These are phyloP conservation scores for Orbilia oligospora DNA, from an alignment of 2,329 filamentous ascomycete species.

Conservation along the genomic window DNA sequence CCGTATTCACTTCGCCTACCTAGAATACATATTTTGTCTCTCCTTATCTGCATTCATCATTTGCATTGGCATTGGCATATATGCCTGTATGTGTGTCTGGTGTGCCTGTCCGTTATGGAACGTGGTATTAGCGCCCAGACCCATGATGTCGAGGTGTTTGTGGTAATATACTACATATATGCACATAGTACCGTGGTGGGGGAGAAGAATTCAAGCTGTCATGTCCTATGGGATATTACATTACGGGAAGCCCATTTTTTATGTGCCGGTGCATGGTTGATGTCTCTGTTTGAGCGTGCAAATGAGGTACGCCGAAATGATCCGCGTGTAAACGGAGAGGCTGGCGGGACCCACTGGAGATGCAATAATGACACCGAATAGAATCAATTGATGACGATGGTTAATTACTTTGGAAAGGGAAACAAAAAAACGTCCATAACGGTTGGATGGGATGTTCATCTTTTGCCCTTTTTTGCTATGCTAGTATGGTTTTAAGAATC, in stretches of 20 bases:
- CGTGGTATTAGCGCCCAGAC: slow-evolving; percentile 15
- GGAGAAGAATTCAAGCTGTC: slow-evolving; percentile 19
- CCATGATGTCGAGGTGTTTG: background rate
- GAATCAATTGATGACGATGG: background rate
- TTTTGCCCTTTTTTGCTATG: background rate
- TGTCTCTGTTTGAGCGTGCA: slow-evolving; percentile 10
- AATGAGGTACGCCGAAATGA: slow-evolving; percentile 22
- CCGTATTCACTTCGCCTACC: slow-evolving; percentile 34
- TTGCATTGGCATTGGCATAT: background rate
- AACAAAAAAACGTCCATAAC: background rate
- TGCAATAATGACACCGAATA: slow-evolving; percentile 10
- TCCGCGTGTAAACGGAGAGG: slow-evolving; percentile 31
- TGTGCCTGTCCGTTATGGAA: slow-evolving; percentile 10
- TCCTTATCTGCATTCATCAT: background rate
- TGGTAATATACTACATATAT: too few species aligned
- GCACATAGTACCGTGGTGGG: background rate
- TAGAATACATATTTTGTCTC: slow-evolving; percentile 22
- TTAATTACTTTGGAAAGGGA: too few species aligned
- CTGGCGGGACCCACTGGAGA: slow-evolving; percentile 49
- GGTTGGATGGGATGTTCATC: slow-evolving; percentile 12
- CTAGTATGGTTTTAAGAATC: slow-evolving; percentile 31
- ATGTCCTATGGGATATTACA: slow-evolving; percentile 16
- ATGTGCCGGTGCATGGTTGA: slow-evolving; percentile 10
- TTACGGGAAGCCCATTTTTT: slow-evolving; percentile 14
- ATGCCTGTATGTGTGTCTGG: background rate